Percentiles rank a stretch among this genome's conserved stretches.
Evolutionary conservation across 2,329 filamentous ascomycete species (phyloP).

Genomic region (Pestalotiopsis sp.): DNA sequence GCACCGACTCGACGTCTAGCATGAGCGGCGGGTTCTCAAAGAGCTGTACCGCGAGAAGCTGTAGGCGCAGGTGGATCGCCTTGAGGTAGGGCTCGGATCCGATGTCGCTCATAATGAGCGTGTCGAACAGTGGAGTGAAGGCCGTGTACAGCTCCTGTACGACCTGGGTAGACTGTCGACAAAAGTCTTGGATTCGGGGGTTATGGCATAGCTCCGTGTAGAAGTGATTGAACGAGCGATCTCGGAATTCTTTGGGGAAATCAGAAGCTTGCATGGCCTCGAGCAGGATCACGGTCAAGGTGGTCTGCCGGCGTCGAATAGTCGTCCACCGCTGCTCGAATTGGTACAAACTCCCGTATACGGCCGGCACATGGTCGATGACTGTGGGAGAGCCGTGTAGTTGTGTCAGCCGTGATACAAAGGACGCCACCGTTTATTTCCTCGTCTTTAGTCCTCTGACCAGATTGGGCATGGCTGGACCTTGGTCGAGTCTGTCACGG

Average conservation of each 20-base stretch:
- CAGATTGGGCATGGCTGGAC: slow-evolving; percentile 26
- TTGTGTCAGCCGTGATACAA: slow-evolving; percentile 27
- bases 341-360: slow-evolving; percentile 25
- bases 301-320: slow-evolving; percentile 17
- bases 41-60: slow-evolving; percentile 27
- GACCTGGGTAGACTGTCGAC: slow-evolving; percentile 10
- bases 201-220: slow-evolving; percentile 19
- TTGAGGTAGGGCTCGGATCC: slow-evolving; percentile 30
- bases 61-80: slow-evolving; percentile 36
- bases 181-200: slow-evolving; percentile 21
- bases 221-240: slow-evolving; percentile 18
- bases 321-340: slow-evolving; percentile 25
- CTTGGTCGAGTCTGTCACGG: slow-evolving; percentile 21
- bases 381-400: slow-evolving; percentile 14
- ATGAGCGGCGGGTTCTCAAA: slow-evolving; percentile 32
- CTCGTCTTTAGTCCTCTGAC: slow-evolving; percentile 19
- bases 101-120: slow-evolving; percentile 26
- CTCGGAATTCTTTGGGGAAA: slow-evolving; percentile 13
- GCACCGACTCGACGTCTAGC: slow-evolving; percentile 22
- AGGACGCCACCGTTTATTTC: slow-evolving; percentile 28
- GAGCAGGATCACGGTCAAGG: slow-evolving; percentile 21
- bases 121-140: slow-evolving; percentile 36
- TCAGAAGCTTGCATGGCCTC: slow-evolving; percentile 20
- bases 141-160: slow-evolving; percentile 27
- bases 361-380: slow-evolving; percentile 20